Evolutionary conservation across 164 flowering plant species (phyloP), one percentile per base, ranked within the genome.

Genomic region (Stephania japonica): DNA sequence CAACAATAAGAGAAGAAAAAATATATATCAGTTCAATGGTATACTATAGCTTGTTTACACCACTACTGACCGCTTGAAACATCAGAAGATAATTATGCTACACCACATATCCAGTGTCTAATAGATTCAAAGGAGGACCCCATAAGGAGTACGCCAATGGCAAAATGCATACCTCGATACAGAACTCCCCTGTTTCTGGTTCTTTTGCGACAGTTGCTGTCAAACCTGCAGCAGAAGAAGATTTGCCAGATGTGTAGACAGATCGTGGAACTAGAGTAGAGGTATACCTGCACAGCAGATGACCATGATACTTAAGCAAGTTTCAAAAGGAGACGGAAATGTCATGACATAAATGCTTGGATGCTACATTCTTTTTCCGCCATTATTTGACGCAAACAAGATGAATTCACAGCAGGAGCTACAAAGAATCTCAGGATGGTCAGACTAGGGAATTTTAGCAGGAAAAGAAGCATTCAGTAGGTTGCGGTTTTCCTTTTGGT

Each of bases 141-240:
- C 53, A 32, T 32, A 47, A 47, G 16, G 14, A 47, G 53, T 3
- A 8, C 27, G 23, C 4, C 50, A 70, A 8, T 53, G 16, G 65
- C 73, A 63, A 18, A 10, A 18, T 5, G 69, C 6, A 19, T 83
- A 95, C 99, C 98, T 95, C 99, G 42, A 95, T 95, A 79, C 99
- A 95, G 75, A 95, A 93, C 81, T 95, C 99, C 38, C 99, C 99
- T 72, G 99, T 95, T 87, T 95, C 99, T 66, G 97, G 98, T 81
- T 95, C 99, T 83, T 95, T 95, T 75, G 99, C 97, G 7, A 95
- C 99, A 74, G 97, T 91, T 65, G 99, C 99, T 65, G 99, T 95
- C 87, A 95, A 87, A 49, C 99, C 99, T 71, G 98, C 99, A 77
- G 99, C 98, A 76, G 99, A 95, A 2, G 98, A 91, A 43, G 98